Conservation (phyloP, 768 basidiomycete species). For the Steccherinum ochraceum region DNA sequence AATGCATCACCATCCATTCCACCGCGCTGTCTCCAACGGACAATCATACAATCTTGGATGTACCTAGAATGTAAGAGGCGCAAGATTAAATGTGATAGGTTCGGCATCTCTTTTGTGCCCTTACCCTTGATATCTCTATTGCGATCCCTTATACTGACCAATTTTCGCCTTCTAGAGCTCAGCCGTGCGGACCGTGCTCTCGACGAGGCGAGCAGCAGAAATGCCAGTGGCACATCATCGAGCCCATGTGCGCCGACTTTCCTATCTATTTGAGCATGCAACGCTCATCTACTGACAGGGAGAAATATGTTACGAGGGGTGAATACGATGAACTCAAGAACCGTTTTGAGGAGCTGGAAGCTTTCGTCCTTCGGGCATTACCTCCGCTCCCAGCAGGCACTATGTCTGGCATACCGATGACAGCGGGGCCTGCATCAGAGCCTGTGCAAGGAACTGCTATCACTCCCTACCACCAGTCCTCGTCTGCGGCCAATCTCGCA, state of each 20-base stretch:
- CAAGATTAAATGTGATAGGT: constrained; percentile 89
- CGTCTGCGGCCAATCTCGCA: constrained; percentile 2
- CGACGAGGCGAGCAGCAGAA: constrained; percentile 74
- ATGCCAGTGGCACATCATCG: constrained; percentile 80
- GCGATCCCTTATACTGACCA: constrained; percentile 17
- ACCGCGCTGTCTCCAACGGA: neutral
- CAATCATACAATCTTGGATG: constrained; percentile 8
- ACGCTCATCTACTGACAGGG: constrained; percentile 31
- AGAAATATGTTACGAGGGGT: constrained; percentile 73
- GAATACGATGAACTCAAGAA: constrained; percentile 74
- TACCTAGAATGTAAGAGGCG: constrained; percentile 73
- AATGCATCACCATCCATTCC: neutral
- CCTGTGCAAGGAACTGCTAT: constrained; percentile 17
- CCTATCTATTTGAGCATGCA: constrained; percentile 1
- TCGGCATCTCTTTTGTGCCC: constrained; percentile 19
- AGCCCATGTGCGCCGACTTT: constrained; percentile 58
- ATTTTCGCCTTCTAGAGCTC: constrained; percentile 40
- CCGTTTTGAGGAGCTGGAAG: constrained; percentile 56
- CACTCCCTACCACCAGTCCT: constrained; percentile 17
- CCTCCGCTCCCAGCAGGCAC: constrained; percentile 16
- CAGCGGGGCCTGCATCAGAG: constrained; percentile 15
- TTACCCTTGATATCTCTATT: constrained; percentile 6
- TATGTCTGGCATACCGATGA: constrained; percentile 17
- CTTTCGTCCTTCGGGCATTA: constrained; percentile 39
- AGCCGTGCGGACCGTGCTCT: constrained; percentile 77